Conservation (phyloP, 768 basidiomycete species). For the Terana coerulea region DNA sequence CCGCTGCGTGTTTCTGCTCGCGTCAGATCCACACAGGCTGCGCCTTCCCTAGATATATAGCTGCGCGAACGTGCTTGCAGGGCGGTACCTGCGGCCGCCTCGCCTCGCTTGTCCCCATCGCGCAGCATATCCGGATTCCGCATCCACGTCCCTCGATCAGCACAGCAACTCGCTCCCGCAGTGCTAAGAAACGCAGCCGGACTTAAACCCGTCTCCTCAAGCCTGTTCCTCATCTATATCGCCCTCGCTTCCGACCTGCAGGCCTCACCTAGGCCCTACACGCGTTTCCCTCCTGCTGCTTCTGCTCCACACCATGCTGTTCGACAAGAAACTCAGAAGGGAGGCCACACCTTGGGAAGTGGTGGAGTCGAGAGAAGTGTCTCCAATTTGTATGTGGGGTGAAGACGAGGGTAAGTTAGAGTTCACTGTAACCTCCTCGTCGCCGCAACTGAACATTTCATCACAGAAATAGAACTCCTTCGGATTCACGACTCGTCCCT, state of each 20-base stretch:
- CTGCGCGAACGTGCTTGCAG: background rate
- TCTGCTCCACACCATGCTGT: constrained; percentile 29
- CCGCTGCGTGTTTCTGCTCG: background rate
- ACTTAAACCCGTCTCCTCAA: background rate
- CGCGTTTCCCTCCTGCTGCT: constrained; percentile 18
- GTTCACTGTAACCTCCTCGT: background rate
- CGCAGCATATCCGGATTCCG: background rate
- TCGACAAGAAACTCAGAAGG: constrained; percentile 40
- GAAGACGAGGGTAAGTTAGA: constrained; percentile 50
- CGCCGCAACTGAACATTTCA: background rate
- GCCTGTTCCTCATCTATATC: background rate
- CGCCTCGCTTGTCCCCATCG: background rate
- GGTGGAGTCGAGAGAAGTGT: constrained; percentile 59
- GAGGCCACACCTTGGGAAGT: constrained; percentile 72
- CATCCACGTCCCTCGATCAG: background rate
- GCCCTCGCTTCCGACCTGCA: background rate
- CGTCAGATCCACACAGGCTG: background rate
- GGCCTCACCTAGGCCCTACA: background rate
- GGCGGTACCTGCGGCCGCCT: background rate
- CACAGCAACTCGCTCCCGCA: background rate
- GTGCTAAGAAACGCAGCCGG: no score
- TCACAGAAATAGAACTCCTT: constrained; percentile 55
- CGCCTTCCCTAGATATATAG: background rate
- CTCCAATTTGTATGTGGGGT: constrained; percentile 61
- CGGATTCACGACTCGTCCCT: constrained; percentile 50